A percentile compares a stretch with the other conserved stretches of the same genome.
Conservation (phyloP, 116 monocot genomes). For the Thalassia testudinum region DNA sequence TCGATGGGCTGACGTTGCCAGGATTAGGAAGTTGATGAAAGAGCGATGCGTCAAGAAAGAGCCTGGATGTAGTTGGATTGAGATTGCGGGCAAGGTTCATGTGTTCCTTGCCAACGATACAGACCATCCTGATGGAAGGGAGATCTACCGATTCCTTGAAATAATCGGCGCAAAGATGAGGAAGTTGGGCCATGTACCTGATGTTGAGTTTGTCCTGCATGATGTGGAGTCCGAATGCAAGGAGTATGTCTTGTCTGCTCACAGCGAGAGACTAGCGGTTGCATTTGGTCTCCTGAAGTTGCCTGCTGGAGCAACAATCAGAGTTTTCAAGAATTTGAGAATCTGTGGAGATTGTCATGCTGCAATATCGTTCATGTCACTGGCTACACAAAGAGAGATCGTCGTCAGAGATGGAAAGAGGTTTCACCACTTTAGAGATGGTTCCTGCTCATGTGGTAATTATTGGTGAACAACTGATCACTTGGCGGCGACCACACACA, state of each 20-base stretch:
- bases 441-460: slow-evolving; percentile 55
- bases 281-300: slow-evolving; percentile 55
- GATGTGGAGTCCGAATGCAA: slow-evolving; percentile 36
- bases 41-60: slow-evolving; percentile 61
- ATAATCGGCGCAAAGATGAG: slow-evolving; percentile 49
- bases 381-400: slow-evolving; percentile 35
- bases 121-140: slow-evolving; percentile 26
- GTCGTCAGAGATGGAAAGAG: slow-evolving; percentile 59
- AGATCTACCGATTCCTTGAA: slow-evolving; percentile 32
- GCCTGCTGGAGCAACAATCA: slow-evolving; percentile 30
- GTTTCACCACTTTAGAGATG: slow-evolving; percentile 61
- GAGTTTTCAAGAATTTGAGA: slow-evolving; percentile 63
- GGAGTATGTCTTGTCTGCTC: slow-evolving; percentile 37
- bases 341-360: slow-evolving; percentile 64
- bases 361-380: slow-evolving; percentile 55
- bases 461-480: slow-evolving; percentile 27
- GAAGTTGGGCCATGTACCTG: slow-evolving; percentile 53
- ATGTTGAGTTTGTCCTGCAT: slow-evolving; percentile 52
- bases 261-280: slow-evolving; percentile 65
- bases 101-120: slow-evolving; percentile 47
- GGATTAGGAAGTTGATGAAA: slow-evolving; percentile 56
- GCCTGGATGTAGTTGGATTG: slow-evolving; percentile 77
- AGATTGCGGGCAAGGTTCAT: slow-evolving; percentile 35
- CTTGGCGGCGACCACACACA: neutral
- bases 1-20: slow-evolving; percentile 46